These are phyloP conservation scores for Myxozyma geophila DNA, from an alignment of 805 yeast genomes.

Conservation along the genomic window DNA sequence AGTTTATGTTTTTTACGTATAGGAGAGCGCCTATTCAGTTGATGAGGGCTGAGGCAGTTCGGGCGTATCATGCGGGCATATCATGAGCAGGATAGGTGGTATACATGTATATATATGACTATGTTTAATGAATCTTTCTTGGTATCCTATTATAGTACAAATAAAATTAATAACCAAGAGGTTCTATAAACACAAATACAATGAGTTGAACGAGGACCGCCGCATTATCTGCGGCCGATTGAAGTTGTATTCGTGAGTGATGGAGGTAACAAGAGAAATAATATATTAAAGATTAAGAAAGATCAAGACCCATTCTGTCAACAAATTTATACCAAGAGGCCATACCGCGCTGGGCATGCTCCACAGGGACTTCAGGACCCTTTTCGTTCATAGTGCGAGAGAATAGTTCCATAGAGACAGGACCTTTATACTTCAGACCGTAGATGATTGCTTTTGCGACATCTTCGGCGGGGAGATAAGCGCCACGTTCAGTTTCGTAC, in stretches of 20 bases:
- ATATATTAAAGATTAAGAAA: no score
- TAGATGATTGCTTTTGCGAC: background rate
- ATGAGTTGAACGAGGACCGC: no score
- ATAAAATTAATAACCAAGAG: no score
- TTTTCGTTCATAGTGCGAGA: background rate
- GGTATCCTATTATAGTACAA: background rate
- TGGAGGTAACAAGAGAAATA: no score
- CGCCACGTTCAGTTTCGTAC: conserved; percentile 14
- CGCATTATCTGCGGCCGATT: no score
- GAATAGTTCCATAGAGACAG: conserved; percentile 7
- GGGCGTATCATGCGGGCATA: background rate
- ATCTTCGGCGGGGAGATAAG: conserved; percentile 12
- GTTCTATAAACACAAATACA: no score
- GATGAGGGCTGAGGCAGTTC: background rate
- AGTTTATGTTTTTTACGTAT: background rate
- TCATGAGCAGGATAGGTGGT: background rate
- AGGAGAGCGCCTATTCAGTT: background rate
- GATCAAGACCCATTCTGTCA: background rate
- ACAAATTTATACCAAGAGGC: background rate
- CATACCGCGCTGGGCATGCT: conserved; percentile 1
- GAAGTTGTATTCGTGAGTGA: no score
- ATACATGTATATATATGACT: no score
- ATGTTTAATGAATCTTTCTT: background rate
- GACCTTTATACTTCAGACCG: conserved; percentile 1
- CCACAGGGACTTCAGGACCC: background rate